Conservation (phyloP, 2,329 filamentous ascomycete genomes). For the Epichloe gansuensis region DNA sequence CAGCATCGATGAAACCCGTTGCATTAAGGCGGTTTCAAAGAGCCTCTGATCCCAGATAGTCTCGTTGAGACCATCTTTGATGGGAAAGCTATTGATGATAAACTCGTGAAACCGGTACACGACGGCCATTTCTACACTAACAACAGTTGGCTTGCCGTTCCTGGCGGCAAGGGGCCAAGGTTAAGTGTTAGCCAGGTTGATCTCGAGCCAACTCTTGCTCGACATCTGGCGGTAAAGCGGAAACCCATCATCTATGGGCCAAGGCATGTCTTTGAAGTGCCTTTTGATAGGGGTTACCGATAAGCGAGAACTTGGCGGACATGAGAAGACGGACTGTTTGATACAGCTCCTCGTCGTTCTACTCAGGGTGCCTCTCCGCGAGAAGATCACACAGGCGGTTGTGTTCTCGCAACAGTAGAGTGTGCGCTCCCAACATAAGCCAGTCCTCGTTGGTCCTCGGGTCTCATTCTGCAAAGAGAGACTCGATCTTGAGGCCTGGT, state of each 20-base stretch:
- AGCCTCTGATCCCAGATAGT: background rate
- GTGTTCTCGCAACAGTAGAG: background rate
- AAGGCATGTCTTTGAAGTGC: background rate
- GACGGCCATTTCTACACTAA: background rate
- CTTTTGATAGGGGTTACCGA: background rate
- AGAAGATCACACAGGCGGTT: background rate
- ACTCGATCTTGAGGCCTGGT: background rate
- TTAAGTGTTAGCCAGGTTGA: background rate
- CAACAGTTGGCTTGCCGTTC: background rate
- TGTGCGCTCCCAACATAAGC: background rate
- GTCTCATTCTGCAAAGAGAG: background rate
- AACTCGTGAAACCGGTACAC: background rate
- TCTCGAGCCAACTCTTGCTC: background rate
- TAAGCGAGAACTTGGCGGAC: background rate
- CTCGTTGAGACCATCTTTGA: background rate
- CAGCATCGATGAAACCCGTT: background rate
- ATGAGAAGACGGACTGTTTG: background rate
- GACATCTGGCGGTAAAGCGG: background rate
- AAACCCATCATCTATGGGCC: background rate
- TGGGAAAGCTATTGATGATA: background rate
- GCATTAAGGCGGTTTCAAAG: background rate
- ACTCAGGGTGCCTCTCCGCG: background rate
- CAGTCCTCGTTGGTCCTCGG: background rate
- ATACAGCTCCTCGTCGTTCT: background rate
- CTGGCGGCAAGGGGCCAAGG: background rate